A percentile compares a stretch with the other conserved stretches of the same genome.
phyloP scores from a whole-genome alignment of 2,329 filamentous ascomycete species.

The Tolypocladium pustulatum region DNA sequence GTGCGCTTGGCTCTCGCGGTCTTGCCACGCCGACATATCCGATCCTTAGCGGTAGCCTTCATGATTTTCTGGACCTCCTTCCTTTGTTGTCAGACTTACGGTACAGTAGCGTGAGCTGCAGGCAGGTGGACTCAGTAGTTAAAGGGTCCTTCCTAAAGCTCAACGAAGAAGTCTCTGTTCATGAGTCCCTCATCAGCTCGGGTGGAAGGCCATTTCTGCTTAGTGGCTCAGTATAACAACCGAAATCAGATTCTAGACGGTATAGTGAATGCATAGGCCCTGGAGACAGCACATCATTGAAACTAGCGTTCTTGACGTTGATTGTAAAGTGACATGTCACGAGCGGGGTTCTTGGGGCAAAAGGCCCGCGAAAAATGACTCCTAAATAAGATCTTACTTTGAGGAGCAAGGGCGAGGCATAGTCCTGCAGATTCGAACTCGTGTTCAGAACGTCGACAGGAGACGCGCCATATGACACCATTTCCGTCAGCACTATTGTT shows the following conservation, averaged over 20 bases:
- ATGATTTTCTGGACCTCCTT: neutral
- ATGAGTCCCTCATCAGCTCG: neutral
- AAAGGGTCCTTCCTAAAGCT: neutral
- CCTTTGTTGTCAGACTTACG: neutral
- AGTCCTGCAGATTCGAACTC: too few relatives aligned
- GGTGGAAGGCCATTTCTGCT: neutral
- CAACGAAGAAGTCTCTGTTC: neutral
- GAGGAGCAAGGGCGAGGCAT: too few relatives aligned
- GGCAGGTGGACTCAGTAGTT: neutral
- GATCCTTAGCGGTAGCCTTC: neutral
- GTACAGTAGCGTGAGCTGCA: neutral
- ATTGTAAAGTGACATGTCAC: neutral
- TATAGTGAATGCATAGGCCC: neutral
- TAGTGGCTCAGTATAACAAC: neutral
- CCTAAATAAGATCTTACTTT: too few relatives aligned
- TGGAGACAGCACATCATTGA: neutral
- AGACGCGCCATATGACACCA: neutral
- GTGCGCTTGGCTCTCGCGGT: neutral
- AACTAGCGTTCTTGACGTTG: too few relatives aligned
- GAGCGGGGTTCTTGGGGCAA: neutral
- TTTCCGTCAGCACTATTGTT: neutral
- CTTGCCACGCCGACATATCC: neutral
- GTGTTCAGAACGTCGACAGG: neutral
- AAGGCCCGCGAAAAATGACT: too few relatives aligned
- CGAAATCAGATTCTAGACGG: neutral